Base-by-base conservation (phyloP, 768 basidiomycete genomes). In the Tylopilus rubrobrunneus region DNA sequence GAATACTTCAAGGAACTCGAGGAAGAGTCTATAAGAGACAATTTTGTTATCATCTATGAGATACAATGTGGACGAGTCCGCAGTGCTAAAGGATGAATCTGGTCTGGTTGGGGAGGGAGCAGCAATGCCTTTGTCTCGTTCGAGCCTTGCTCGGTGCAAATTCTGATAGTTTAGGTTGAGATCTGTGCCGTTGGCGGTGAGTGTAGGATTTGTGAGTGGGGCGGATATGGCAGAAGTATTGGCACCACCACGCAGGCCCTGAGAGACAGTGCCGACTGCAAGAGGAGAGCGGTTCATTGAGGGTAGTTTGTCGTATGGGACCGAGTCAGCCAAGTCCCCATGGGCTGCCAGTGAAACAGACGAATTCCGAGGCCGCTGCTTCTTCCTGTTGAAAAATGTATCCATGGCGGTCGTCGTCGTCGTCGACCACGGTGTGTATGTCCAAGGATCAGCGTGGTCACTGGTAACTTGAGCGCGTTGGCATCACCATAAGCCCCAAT, bases 1-100 rank as follows among this genome's bases (percentile, higher is more conserved):
- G 97, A 98, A 67, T 99, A 99, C 78, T 99, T 99, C 80, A 99
- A 98, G 70, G 97, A 98, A 69, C 85, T 98, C 37, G 97, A 99
- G 69, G 97, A 98, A 67, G 97, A 99, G 76, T 95, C 92, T 45
- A 98, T 99, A 67, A 81, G 97, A 8, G 97, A 99, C 73, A 99
- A 99, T 67, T 99, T 99, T 67, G 97, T 99, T n/a, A n/a, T n/a
- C n/a, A n/a, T n/a, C n/a, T n/a, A n/a, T n/a, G n/a, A n/a, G n/a
- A 62, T 76, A 82, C 25, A 82, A 70, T 1, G 82, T 83, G 17
- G 80, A 80, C 7, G 84, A 84, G 58, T 85, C 85, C 25, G 79
- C 69, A 15, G 79, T 81, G 44, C 76, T 78, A 15, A 78, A 58
- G 12, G 81, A 82, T 4, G 85, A 84, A 45, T 74, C 74, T 28